Base-by-base conservation (phyloP, 2,329 filamentous ascomycete genomes). In the Xylariaceae sp. region DNA sequence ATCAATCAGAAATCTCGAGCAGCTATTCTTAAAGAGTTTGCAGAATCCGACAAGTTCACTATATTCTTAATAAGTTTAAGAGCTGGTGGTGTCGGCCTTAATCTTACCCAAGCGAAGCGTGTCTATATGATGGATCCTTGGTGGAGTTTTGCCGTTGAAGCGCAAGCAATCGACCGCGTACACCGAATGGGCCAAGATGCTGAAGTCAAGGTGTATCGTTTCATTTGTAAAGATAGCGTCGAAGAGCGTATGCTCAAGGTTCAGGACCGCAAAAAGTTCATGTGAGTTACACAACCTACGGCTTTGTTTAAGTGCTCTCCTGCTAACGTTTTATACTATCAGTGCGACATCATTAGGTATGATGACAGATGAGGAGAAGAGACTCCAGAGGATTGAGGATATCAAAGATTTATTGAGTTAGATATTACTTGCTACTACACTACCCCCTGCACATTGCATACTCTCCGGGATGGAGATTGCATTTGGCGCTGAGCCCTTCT, bases 61-160 rank as follows among this genome's bases (percentile, higher is more conserved):
- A 85, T 99, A 1, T 78, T 99, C 3, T 80, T 99, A 1, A 84
- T 99, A 48, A 94, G 89, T 66, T 79, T 99, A 53, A 84, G 92
- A 17, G 95, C 96, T 0, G 95, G 96, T 4, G 96, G 95, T 21
- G 95, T 99, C 0, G 95, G 95, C 0, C 80, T 99, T 39, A 99
- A 99, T 70, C 76, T 99, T 60, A 98, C 94, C 0, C 88, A 87
- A 64, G 95, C 95, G 5, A 91, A 88, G 62, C 82, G 91, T 51
- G 96, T 99, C 4, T 99, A 89, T 77, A 96, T 99, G 90, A 98
- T 99, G 95, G 95, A 99, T 74, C 95, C 95, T 0, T 99, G 95
- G 95, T 99, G 95, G 95, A 96, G 91, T 71, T 99, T 94, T 74
- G 93, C 95, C 0, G 88, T 98, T 11, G 95, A 99, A 75, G 92